Evolutionary conservation across 2,329 filamentous ascomycete genomes (phyloP).

Genomic region (Purpureocillium takamizusanense): DNA sequence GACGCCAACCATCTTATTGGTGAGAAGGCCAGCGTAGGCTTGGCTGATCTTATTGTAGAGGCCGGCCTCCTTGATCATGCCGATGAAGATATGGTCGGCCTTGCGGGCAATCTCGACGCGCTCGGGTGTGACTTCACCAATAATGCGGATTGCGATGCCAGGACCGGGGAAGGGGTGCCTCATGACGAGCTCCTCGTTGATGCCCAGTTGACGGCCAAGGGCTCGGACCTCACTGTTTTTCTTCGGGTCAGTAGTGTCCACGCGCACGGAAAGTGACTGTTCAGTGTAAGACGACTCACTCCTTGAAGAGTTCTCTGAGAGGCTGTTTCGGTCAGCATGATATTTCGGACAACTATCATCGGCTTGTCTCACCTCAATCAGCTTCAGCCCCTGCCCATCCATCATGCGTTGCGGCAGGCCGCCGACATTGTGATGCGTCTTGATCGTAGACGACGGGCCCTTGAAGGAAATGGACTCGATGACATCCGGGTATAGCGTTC

Average conservation of each 20-base stretch:
- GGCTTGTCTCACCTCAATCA: constrained; percentile 3
- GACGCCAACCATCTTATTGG: constrained; percentile 25
- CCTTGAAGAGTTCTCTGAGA: constrained; percentile 12
- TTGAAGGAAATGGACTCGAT: constrained; percentile 42
- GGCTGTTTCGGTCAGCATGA: constrained; percentile 49
- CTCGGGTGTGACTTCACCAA: constrained; percentile 76
- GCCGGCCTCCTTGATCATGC: constrained; percentile 62
- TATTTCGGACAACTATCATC: neutral
- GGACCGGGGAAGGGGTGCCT: constrained; percentile 30
- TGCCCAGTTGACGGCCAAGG: constrained; percentile 19
- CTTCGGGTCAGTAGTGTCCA: too few relatives aligned
- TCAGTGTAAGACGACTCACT: constrained; percentile 4
- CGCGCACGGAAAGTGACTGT: too few relatives aligned
- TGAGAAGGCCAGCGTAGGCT: constrained; percentile 16
- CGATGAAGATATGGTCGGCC: constrained; percentile 71
- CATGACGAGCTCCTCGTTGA: constrained; percentile 22
- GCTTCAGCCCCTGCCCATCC: constrained; percentile 20
- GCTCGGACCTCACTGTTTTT: constrained; percentile 38
- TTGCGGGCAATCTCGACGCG: constrained; percentile 70
- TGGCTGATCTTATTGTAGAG: constrained; percentile 52
- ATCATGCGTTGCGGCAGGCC: constrained; percentile 52
- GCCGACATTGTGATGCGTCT: constrained; percentile 51
- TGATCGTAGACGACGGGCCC: constrained; percentile 41
- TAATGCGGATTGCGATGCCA: constrained; percentile 64
- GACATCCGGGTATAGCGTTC: constrained; percentile 56